Percentiles rank a stretch among this genome's conserved stretches.
These are phyloP conservation scores for Monosporascus sp. DNA, from an alignment of 2,329 filamentous ascomycete genomes.

Conservation along the genomic window DNA sequence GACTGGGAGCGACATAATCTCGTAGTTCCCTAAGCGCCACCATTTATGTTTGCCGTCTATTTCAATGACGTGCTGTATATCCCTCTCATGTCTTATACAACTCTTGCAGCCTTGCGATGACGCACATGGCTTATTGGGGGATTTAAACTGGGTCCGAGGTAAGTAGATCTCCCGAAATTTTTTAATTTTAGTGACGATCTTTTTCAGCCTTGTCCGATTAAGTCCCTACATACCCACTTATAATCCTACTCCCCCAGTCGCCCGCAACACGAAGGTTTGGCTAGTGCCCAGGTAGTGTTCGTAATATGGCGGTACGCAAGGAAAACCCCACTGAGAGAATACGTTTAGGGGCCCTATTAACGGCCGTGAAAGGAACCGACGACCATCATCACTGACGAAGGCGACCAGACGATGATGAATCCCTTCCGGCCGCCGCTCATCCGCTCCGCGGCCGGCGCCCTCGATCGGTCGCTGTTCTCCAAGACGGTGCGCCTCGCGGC, in stretches of 20 bases:
- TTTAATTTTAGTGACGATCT: neutral
- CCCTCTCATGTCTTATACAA: neutral
- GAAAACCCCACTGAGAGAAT: neutral
- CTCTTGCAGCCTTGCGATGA: neutral
- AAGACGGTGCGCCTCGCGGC: conserved; percentile 72
- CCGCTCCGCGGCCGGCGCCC: conserved; percentile 62
- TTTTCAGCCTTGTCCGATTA: neutral
- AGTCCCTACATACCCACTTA: neutral
- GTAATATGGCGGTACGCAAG: neutral
- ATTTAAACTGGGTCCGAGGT: neutral
- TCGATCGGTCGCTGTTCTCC: conserved; percentile 80
- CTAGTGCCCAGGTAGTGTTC: neutral
- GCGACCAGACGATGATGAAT: conserved; percentile 34
- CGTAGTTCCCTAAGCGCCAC: no score
- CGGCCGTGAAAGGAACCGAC: conserved; percentile 8
- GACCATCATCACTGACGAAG: conserved; percentile 19
- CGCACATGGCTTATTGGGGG: neutral
- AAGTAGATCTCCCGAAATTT: neutral
- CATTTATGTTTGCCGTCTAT: neutral
- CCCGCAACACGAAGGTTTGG: neutral
- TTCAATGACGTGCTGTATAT: neutral
- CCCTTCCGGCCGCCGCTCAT: conserved; percentile 75
- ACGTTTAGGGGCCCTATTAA: neutral
- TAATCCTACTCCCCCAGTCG: neutral
- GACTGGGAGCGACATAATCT: neutral